Conservation (phyloP, 2,329 filamentous ascomycete genomes). For the Botrytis galanthina region DNA sequence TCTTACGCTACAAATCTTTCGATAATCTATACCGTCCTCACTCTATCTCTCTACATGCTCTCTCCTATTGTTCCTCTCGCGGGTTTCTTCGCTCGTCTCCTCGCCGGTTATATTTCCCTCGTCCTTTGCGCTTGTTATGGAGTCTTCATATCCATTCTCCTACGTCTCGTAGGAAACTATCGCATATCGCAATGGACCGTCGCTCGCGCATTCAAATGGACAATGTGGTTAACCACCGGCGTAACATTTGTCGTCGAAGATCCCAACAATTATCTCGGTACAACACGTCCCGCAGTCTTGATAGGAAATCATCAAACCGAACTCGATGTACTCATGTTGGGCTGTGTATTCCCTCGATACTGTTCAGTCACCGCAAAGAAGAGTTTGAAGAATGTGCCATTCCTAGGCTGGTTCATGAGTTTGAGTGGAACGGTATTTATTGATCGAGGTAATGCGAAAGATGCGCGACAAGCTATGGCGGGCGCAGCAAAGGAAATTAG, state of each 20-base stretch:
- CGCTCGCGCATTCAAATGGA: slow-evolving; percentile 74
- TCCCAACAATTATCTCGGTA: slow-evolving; percentile 52
- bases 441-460: slow-evolving; percentile 80
- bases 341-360: slow-evolving; percentile 83
- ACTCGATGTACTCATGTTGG: slow-evolving; percentile 90
- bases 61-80: slow-evolving; percentile 57
- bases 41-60: slow-evolving; percentile 59
- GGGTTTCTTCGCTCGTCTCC: slow-evolving; percentile 66
- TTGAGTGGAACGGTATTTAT: slow-evolving; percentile 92
- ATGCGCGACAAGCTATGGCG: slow-evolving; percentile 81
- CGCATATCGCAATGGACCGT: slow-evolving; percentile 83
- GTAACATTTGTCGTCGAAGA: slow-evolving; percentile 75
- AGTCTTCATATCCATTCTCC: slow-evolving; percentile 66
- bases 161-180: slow-evolving; percentile 69
- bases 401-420: slow-evolving; percentile 93
- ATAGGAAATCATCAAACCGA: slow-evolving; percentile 96
- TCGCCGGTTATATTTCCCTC: slow-evolving; percentile 64
- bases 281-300: slow-evolving; percentile 78
- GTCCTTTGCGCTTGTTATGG: slow-evolving; percentile 67
- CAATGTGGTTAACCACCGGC: slow-evolving; percentile 73
- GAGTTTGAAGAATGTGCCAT: slow-evolving; percentile 72
- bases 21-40: slow-evolving; percentile 51
- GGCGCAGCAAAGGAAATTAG: slow-evolving; percentile 79
- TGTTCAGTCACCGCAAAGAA: slow-evolving; percentile 93
- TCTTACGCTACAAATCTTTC: slow-evolving; percentile 46